A percentile compares a stretch with the other conserved stretches of the same genome.
Conservation (phyloP, 1,284 basidiomycete genomes). For the Ceratobasidium sp. region DNA sequence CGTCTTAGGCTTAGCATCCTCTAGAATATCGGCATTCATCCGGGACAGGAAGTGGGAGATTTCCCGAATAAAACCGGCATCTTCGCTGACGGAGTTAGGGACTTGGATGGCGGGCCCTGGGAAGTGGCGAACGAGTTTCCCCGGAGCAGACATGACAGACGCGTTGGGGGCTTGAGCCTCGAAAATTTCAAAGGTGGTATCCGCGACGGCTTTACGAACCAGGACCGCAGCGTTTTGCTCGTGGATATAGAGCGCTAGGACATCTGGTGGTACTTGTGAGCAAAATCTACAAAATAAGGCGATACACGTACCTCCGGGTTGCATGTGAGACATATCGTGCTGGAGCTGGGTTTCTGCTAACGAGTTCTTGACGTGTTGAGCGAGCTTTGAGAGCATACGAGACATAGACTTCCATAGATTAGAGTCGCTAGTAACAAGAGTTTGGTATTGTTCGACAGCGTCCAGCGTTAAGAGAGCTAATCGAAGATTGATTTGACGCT, state of each 20-base stretch:
- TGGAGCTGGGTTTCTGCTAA: background rate
- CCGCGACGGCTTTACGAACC: slow-evolving; percentile 54
- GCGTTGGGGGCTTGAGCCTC: slow-evolving; percentile 58
- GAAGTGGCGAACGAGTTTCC: slow-evolving; percentile 59
- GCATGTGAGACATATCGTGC: slow-evolving; percentile 12
- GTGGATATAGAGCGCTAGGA: slow-evolving; percentile 58
- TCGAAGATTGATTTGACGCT: background rate
- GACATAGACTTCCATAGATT: background rate
- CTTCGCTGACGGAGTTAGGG: slow-evolving; percentile 48
- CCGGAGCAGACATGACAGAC: slow-evolving; percentile 57
- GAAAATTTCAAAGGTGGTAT: slow-evolving; percentile 61
- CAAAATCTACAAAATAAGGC: background rate
- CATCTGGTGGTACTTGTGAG: slow-evolving; percentile 51
- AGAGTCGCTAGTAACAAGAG: background rate
- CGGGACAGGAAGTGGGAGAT: slow-evolving; percentile 57
- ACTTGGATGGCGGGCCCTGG: slow-evolving; percentile 54
- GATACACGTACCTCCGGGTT: background rate
- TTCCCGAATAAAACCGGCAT: slow-evolving; percentile 54
- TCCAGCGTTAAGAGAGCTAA: background rate
- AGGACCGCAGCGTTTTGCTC: slow-evolving; percentile 64
- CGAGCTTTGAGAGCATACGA: background rate
- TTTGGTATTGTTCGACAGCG: background rate
- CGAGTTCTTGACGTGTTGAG: background rate
- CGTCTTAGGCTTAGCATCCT: slow-evolving; percentile 49
- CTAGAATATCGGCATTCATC: slow-evolving; percentile 54